Conservation (phyloP, 371 early-diverging fungal species). For the Cokeromyces recurvatus region DNA sequence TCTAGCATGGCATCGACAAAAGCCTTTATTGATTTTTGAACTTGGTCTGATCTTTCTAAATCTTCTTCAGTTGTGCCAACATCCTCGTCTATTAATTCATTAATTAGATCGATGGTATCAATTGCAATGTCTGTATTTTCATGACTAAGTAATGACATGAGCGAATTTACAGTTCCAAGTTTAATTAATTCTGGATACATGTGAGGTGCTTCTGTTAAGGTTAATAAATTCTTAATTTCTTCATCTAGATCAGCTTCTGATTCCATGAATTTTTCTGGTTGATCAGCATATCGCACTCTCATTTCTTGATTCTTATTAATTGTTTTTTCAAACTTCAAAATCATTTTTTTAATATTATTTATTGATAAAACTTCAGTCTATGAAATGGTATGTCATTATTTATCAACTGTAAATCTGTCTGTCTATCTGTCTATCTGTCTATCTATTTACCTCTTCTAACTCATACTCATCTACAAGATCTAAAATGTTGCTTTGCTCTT, state of each 20-base stretch:
- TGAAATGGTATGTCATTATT: not conserved
- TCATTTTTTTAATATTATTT: constrained; percentile 64
- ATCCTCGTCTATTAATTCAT: constrained; percentile 92
- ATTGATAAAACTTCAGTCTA: constrained; percentile 59
- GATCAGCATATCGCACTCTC: constrained; percentile 78
- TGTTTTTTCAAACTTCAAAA: constrained; percentile 80
- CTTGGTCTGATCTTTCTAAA: constrained; percentile 58
- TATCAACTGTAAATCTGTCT: not conserved
- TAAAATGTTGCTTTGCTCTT: constrained; percentile 70
- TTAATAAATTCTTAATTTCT: constrained; percentile 72
- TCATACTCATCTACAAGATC: constrained; percentile 85
- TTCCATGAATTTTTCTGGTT: constrained; percentile 84
- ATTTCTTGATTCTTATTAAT: constrained; percentile 84
- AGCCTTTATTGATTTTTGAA: constrained; percentile 59
- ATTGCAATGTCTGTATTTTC: constrained; percentile 93
- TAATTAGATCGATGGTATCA: constrained; percentile 77
- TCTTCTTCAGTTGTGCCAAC: constrained; percentile 53
- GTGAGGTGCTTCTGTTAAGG: constrained; percentile 76
- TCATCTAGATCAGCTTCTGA: constrained; percentile 94
- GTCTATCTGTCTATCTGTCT: too few species aligned
- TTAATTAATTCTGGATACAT: constrained; percentile 70
- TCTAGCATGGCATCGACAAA: constrained; percentile 71
- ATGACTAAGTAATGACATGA: constrained; percentile 78
- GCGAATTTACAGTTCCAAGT: constrained; percentile 58
- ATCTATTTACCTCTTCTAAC: constrained; percentile 62